phyloP scores from a whole-genome alignment of 202 grass and related monocot genomes.

The Panicum virgatum region DNA sequence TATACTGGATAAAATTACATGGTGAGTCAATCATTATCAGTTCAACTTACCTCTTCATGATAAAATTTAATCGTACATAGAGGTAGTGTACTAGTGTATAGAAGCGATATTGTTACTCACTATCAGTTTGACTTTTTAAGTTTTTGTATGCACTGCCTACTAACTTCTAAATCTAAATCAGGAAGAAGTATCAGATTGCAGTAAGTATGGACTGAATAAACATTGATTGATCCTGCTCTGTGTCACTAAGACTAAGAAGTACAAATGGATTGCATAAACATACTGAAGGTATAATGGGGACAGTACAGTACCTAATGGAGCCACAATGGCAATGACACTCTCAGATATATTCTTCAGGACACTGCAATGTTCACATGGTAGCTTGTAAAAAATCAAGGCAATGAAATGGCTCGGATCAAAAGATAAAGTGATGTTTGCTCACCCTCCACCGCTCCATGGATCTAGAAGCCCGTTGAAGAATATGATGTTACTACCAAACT shows the following conservation, averaged over 20 bases:
- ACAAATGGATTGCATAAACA: neutral
- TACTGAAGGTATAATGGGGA: neutral
- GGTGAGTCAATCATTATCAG: neutral
- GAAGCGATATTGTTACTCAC: neutral
- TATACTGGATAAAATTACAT: neutral
- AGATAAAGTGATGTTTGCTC: slow-evolving; percentile 10
- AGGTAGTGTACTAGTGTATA: neutral
- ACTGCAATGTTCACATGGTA: slow-evolving; percentile 46
- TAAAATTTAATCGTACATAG: neutral
- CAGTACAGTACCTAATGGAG: slow-evolving; percentile 69
- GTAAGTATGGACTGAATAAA: neutral
- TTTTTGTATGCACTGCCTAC: neutral
- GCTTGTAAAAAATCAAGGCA: neutral
- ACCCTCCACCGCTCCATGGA: slow-evolving; percentile 95
- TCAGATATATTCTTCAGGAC: slow-evolving; percentile 86
- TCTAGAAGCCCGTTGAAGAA: slow-evolving; percentile 94
- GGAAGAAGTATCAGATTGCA: neutral
- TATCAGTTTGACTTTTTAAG: too few species aligned
- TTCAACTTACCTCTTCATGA: neutral
- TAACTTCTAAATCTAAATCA: neutral
- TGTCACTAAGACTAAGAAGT: neutral
- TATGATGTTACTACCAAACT: slow-evolving; percentile 94
- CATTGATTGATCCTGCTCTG: neutral
- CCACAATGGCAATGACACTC: slow-evolving; percentile 76
- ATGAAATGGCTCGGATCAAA: slow-evolving; percentile 26